Conservation (phyloP, 495 filamentous ascomycete species). For the Durotheca rogersii region DNA sequence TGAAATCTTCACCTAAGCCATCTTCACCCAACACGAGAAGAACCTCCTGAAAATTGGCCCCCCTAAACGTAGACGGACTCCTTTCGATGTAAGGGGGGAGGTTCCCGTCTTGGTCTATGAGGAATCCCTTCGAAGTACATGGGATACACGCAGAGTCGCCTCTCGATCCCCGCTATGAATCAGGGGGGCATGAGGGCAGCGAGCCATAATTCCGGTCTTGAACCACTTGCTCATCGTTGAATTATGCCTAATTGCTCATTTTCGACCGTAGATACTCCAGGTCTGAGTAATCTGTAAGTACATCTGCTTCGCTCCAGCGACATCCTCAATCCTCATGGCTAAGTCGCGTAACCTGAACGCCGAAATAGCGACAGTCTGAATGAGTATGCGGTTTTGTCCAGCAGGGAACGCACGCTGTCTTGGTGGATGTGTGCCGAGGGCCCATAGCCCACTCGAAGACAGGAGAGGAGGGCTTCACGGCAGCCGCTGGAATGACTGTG, state of each 20-base stretch:
- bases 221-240: not conserved
- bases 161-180: not conserved
- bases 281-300: not conserved
- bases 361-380: constrained; percentile 2
- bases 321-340: constrained; percentile 1
- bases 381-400: constrained; percentile 1
- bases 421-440: not conserved
- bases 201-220: not conserved
- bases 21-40: no score
- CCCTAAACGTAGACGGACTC: not conserved
- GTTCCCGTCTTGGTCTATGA: not conserved
- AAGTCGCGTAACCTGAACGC: not conserved
- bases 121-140: not conserved
- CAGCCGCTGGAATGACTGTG: constrained; percentile 22
- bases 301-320: not conserved
- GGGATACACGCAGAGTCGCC: not conserved
- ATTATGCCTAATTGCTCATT: not conserved
- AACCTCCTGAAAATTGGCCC: no score
- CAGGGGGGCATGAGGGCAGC: not conserved
- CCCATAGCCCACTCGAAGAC: constrained; percentile 4
- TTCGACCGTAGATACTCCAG: not conserved
- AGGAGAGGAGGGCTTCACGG: no score
- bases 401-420: not conserved
- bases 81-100: not conserved
- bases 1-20: no score